Conservation (phyloP, 1,139 yeast species). For the Pichia sp. region DNA sequence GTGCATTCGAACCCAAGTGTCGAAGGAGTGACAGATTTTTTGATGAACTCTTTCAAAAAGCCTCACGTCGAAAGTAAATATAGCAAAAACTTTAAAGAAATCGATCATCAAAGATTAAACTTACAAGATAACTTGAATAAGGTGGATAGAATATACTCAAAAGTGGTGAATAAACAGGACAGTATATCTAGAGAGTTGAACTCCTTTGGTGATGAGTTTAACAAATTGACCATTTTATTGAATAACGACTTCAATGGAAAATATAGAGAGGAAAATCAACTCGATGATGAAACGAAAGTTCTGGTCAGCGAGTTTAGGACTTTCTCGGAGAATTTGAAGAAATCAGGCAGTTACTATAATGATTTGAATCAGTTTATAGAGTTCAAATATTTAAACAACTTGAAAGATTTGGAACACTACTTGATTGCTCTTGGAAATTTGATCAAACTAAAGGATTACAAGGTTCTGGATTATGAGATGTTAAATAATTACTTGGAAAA, state of each 20-base stretch:
- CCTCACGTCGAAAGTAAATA: constrained; percentile 65
- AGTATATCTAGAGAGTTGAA: constrained; percentile 71
- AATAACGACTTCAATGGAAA: constrained; percentile 32
- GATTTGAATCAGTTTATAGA: constrained; percentile 63
- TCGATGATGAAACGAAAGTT: constrained; percentile 30
- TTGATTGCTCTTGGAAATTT: constrained; percentile 69
- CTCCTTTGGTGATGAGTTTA: constrained; percentile 66
- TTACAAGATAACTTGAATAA: constrained; percentile 76
- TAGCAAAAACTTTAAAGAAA: constrained; percentile 76
- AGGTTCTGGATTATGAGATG: constrained; percentile 86
- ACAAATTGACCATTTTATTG: constrained; percentile 56
- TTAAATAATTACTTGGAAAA: constrained; percentile 72
- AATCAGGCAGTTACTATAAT: constrained; percentile 43
- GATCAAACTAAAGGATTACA: constrained; percentile 83
- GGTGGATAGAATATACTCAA: constrained; percentile 72
- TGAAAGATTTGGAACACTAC: constrained; percentile 86
- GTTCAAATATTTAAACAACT: constrained; percentile 73
- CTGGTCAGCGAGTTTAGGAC: constrained; percentile 41
- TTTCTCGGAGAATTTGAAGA: constrained; percentile 51
- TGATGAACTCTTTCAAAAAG: constrained; percentile 81
- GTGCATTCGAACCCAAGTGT: constrained; percentile 27
- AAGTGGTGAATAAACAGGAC: constrained; percentile 67
- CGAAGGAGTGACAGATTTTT: constrained; percentile 74
- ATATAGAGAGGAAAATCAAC: constrained; percentile 18
- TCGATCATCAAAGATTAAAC: constrained; percentile 76